Conservation (phyloP, 257 asterid species). For the Solanum peruvianum region DNA sequence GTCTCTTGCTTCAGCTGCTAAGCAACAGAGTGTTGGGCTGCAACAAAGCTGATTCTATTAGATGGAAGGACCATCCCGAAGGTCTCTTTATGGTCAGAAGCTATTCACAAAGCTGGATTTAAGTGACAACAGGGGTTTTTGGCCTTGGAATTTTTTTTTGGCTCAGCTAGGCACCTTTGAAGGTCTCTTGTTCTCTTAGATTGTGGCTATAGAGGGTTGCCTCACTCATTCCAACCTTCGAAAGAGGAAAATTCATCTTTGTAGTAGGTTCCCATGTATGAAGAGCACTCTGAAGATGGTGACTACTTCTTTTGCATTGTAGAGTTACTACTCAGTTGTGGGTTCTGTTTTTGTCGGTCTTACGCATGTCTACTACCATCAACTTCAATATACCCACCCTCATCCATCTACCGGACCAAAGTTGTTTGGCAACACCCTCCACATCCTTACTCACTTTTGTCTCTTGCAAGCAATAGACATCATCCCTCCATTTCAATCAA, state of each 20-base stretch:
- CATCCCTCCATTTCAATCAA: background rate
- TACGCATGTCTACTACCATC: background rate
- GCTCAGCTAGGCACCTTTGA: background rate
- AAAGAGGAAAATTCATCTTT: background rate
- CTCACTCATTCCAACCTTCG: background rate
- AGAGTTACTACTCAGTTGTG: background rate
- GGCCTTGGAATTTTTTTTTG: background rate
- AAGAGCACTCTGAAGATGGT: background rate
- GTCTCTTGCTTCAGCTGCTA: background rate
- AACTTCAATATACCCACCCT: background rate
- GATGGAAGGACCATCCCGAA: background rate
- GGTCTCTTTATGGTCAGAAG: background rate
- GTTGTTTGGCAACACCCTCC: background rate
- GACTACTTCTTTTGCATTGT: background rate
- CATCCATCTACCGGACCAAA: background rate
- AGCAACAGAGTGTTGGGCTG: background rate
- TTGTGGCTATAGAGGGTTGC: background rate
- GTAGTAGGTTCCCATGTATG: background rate
- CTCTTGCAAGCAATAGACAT: background rate
- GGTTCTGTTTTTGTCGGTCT: background rate
- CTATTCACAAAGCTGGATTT: background rate
- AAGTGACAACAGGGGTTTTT: background rate
- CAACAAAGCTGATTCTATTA: background rate
- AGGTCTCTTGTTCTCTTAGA: background rate
- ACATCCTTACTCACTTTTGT: background rate